Evolutionary conservation across 2,329 filamentous ascomycete species (phyloP).

Genomic region (Colletotrichum sp.): DNA sequence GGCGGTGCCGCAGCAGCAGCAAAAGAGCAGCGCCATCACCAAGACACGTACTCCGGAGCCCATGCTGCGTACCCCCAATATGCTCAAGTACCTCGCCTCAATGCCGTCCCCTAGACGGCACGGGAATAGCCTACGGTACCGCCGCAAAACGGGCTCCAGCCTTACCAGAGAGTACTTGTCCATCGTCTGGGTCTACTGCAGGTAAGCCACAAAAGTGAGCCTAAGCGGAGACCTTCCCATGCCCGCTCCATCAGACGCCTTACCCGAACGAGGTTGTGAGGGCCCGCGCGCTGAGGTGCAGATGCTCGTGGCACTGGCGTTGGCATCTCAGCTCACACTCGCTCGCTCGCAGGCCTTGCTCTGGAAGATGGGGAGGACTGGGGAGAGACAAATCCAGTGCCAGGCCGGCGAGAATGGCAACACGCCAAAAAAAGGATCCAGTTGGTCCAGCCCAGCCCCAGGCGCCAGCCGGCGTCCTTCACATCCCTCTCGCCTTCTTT

Average conservation of each 20-base stretch:
- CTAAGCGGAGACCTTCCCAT: constrained; percentile 8
- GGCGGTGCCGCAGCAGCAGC: background rate
- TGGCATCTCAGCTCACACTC: constrained; percentile 8
- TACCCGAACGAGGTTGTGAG: background rate
- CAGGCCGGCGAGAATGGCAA: constrained; percentile 5
- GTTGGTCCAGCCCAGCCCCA: background rate
- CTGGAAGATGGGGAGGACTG: background rate
- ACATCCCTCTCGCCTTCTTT: background rate
- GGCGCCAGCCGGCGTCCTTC: background rate
- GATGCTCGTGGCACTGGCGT: constrained; percentile 14
- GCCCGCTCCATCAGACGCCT: background rate
- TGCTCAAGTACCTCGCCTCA: background rate
- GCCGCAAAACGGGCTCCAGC: background rate
- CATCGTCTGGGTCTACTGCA: constrained; percentile 11
- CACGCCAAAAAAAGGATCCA: constrained; percentile 2
- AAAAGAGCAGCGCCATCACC: background rate
- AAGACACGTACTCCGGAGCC: background rate
- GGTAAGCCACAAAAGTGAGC: constrained; percentile 1
- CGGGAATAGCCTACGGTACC: background rate
- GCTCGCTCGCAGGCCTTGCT: background rate
- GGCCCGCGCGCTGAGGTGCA: constrained; percentile 7
- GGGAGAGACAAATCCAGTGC: background rate
- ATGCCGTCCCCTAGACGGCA: background rate
- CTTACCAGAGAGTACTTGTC: background rate
- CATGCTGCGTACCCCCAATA: background rate